These are phyloP conservation scores for Berkeleyomyces rouxiae DNA, from an alignment of 2,329 filamentous ascomycete genomes.

Conservation along the genomic window DNA sequence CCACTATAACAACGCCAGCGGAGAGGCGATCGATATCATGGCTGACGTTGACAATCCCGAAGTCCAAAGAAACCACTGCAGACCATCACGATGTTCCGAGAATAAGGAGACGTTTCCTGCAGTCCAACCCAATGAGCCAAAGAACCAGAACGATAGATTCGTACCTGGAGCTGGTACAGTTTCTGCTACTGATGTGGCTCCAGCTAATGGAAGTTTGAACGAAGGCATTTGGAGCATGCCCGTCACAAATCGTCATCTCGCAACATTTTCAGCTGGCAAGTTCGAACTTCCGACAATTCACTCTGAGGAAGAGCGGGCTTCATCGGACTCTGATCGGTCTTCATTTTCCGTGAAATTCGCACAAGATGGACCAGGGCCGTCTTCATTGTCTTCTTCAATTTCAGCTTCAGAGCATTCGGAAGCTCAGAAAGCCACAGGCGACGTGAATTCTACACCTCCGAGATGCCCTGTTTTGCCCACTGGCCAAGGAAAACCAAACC, in stretches of 20 bases:
- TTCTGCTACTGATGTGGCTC: not conserved
- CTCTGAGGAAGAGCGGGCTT: conserved; percentile 4
- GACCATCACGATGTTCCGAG: not conserved
- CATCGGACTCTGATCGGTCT: conserved; percentile 4
- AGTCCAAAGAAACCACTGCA: not conserved
- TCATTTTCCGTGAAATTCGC: not conserved
- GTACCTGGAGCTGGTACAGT: too few relatives aligned
- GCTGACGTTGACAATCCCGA: not conserved
- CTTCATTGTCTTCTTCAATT: not conserved
- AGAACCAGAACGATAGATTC: not conserved
- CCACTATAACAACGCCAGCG: not conserved
- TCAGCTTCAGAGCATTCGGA: not conserved
- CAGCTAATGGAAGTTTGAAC: not conserved
- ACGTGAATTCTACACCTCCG: not conserved
- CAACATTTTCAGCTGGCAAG: not conserved
- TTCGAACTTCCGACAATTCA: not conserved
- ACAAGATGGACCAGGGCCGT: not conserved
- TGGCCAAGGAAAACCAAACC: not conserved
- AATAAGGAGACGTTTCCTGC: not conserved
- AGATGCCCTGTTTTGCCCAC: not conserved
- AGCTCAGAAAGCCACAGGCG: not conserved
- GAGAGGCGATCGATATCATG: conserved; percentile 6
- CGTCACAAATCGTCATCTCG: not conserved
- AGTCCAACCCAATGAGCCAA: not conserved
- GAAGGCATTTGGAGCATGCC: not conserved